phyloP scores from a whole-genome alignment of 129 eudicot species.

The Flaveria linearis region DNA sequence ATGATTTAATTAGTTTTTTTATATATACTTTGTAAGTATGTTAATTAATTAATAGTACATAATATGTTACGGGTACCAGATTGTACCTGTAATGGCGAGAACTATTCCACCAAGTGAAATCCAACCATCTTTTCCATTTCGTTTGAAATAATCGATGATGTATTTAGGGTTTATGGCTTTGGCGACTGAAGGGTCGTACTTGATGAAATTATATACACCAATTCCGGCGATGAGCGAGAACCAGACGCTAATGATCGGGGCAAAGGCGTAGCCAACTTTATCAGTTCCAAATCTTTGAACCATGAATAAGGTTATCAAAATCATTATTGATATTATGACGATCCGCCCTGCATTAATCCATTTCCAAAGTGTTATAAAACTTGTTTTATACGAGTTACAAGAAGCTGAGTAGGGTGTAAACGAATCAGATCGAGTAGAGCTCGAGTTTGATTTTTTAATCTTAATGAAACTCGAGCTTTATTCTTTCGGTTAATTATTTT shows the following conservation, averaged over 20 bases:
- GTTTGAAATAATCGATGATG: constrained; percentile 58
- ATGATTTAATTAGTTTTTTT: too few relatives aligned
- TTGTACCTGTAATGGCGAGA: constrained; percentile 73
- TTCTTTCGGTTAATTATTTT: too few relatives aligned
- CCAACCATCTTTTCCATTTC: constrained; percentile 71
- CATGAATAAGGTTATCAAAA: constrained; percentile 55
- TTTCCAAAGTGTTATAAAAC: neutral
- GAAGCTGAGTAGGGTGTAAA: neutral
- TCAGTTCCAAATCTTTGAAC: constrained; percentile 85
- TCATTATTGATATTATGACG: constrained; percentile 58
- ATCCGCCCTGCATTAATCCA: constrained; percentile 44
- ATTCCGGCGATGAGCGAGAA: constrained; percentile 55
- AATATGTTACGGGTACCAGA: too few relatives aligned
- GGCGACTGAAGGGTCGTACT: constrained; percentile 56
- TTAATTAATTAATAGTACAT: too few relatives aligned
- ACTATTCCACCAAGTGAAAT: constrained; percentile 80
- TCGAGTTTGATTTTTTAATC: too few relatives aligned
- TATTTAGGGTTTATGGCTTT: constrained; percentile 74
- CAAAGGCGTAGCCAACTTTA: constrained; percentile 78
- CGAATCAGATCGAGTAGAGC: too few relatives aligned
- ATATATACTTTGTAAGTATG: too few relatives aligned
- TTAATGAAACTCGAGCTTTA: too few relatives aligned
- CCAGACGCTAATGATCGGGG: constrained; percentile 73
- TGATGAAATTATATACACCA: constrained; percentile 71
- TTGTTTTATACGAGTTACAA: neutral